Conservation (phyloP, 345 rosid species). For the Isatis tinctoria region DNA sequence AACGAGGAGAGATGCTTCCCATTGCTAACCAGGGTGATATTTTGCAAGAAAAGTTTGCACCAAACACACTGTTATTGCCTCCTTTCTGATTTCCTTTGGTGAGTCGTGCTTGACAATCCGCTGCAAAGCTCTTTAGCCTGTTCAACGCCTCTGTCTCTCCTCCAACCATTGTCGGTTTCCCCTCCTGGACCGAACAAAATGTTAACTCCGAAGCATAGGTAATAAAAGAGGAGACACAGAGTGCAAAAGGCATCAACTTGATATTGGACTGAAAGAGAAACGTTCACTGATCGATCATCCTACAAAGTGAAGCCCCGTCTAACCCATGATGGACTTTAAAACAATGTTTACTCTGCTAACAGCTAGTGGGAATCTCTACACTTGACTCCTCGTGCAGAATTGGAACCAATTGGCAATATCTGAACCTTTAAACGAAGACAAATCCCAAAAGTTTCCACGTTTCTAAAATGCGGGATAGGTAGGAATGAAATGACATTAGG, state of each 20-base stretch:
- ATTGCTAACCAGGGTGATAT: conserved; percentile 90
- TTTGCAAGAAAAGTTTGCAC: conserved; percentile 94
- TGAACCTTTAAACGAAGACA: neutral
- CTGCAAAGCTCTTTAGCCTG: conserved; percentile 71
- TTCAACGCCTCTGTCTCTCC: conserved; percentile 93
- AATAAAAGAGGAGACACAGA: neutral
- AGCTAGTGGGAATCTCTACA: neutral
- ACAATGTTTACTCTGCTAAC: neutral
- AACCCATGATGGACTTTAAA: neutral
- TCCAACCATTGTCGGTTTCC: conserved; percentile 76
- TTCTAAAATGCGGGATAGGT: neutral
- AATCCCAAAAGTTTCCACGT: neutral
- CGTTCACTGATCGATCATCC: neutral
- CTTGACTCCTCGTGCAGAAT: neutral
- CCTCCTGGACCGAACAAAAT: conserved; percentile 45
- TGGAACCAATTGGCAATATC: neutral
- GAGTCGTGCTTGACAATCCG: conserved; percentile 77
- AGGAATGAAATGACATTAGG: neutral
- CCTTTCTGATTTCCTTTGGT: conserved; percentile 53
- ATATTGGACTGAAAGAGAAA: neutral
- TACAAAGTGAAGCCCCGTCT: neutral
- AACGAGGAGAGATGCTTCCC: conserved; percentile 93
- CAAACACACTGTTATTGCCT: conserved; percentile 57
- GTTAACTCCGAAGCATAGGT: neutral
- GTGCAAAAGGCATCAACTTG: neutral